Base-by-base conservation (phyloP, 139 green algal genomes). In the Picochlorum sp. region DNA sequence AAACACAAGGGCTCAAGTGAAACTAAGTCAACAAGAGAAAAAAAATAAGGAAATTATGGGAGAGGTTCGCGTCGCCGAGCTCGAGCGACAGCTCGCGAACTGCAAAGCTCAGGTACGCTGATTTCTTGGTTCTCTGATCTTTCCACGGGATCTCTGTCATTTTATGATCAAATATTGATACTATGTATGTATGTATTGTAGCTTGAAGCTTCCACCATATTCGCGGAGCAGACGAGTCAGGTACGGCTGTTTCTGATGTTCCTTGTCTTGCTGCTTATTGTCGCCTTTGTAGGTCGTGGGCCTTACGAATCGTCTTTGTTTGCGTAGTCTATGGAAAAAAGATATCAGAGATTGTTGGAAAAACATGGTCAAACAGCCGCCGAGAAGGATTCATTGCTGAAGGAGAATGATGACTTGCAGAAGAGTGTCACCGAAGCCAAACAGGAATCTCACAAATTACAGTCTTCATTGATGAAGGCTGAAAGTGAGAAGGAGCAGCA, bases 241-340 rank as follows among this genome's bases (percentile, higher is more conserved):
- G 77, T 79, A 38, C 50, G 60, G 4, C 15, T 26, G 10, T 54
- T 26, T 21, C n/a, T 54, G 47, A 21, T 21, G n/a, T 23, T 13
- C 13, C 10, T 24, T 13, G 34, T 41, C 23, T 30, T 30, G 28
- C 28, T 68, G 45, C 59, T 8, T 6, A 47, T 16, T 62, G n/a
- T n/a, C 9, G 21, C 6, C 28, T 7, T 0, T n/a, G 21, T 46
- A 37, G 30, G 16, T 21, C 23, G 24, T 23, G 23, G 24, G 14
- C 41, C 26, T 11, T 16, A 24, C 34, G 34, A 41, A 41, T 41
- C 34, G 9, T 8, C 9, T n/a, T 41, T n/a, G 26, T 1, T 10
- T 46, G 0, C 52, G 18, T 64, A 83, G 76, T 69, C 73, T 44
- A 84, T 82, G 51, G 78, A 84, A 59, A 47, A 74, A 26, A 45